Evolutionary conservation across 495 filamentous ascomycete genomes (phyloP).

Genomic region (Lophiotrema nucula): DNA sequence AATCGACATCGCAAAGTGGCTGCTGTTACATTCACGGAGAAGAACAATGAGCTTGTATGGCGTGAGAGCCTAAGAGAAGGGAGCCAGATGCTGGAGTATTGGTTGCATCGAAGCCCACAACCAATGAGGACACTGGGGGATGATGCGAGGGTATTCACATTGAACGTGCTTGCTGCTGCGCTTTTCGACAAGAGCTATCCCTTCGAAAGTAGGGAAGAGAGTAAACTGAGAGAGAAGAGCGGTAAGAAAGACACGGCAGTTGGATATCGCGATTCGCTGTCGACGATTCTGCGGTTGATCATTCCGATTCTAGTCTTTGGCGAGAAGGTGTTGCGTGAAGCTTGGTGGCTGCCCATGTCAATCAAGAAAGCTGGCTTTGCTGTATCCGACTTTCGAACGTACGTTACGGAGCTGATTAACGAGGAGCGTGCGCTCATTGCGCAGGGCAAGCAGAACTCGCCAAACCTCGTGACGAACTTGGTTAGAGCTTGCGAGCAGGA

Average conservation of each 20-base stretch:
- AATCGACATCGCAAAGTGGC: constrained; percentile 48
- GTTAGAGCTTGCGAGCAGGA: constrained; percentile 16
- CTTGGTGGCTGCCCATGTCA: constrained; percentile 14
- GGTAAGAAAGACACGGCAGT: not conserved
- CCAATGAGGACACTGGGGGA: constrained; percentile 34
- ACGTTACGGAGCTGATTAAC: constrained; percentile 8
- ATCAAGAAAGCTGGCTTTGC: constrained; percentile 9
- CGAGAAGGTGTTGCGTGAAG: not conserved
- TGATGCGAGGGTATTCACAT: constrained; percentile 46
- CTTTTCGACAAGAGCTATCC: constrained; percentile 48
- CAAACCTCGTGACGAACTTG: constrained; percentile 12
- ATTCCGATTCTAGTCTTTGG: constrained; percentile 20
- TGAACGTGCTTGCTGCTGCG: constrained; percentile 48
- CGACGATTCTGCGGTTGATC: constrained; percentile 12
- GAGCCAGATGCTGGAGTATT: constrained; percentile 39
- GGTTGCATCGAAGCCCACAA: constrained; percentile 32
- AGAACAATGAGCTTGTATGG: constrained; percentile 51
- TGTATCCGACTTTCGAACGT: constrained; percentile 2
- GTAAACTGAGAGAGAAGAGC: not conserved
- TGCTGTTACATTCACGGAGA: constrained; percentile 49
- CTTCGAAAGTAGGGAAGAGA: constrained; percentile 32
- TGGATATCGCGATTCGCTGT: constrained; percentile 16
- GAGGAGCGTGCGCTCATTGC: constrained; percentile 7
- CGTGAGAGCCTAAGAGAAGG: constrained; percentile 38
- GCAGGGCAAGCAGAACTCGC: constrained; percentile 1